Base-by-base conservation (phyloP, 345 rosid genomes). In the Syzygium jambos region DNA sequence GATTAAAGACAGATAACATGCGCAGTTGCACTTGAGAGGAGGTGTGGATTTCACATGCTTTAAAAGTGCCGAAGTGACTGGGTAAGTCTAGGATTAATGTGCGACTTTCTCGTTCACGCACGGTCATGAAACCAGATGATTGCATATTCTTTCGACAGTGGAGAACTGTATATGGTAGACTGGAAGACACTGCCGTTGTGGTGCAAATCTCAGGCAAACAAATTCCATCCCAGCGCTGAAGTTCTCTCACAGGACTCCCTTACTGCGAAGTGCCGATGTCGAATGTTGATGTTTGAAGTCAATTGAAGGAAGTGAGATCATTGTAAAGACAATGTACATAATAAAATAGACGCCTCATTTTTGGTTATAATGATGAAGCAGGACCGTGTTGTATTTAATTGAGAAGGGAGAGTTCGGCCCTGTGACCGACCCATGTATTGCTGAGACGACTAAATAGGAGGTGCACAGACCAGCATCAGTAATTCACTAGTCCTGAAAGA, bases 1-100 rank as follows among this genome's bases (percentile, higher is more conserved):
- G 92, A 86, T 86, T 17, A 88, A 88, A 85, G 91, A 90, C 84
- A 90, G 94, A 91, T 95, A 73, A 89, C 13, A 87, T 19, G 17
- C 29, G 52, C 34, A 30, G 89, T 43, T 34, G 80, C 80, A 68
- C 46, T 68, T 41, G 14, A 38, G 78, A 68, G 78, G 46, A 11
- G 19, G 78, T 68, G 80, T 68, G 25, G 25, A 68, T 68, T 68
- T 68, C 78, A 34, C 80, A 68, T 41, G 80, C 21, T 34, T 68
- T 34, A 4, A 34, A 34, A 17, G 13, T 68, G 78, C 78, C 17
- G 78, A 34, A 68, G 46, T 68, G 78, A 68, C 25, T 34, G 78
- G 23, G 80, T 68, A 68, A 68, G 3, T 68, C 78, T 68, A 34
- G 1, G 78, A 34, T 68, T 68, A 9, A 30, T 34, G 78, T 2